phyloP scores from a whole-genome alignment of 257 asterid genomes.

The Ehretia macrophylla region DNA sequence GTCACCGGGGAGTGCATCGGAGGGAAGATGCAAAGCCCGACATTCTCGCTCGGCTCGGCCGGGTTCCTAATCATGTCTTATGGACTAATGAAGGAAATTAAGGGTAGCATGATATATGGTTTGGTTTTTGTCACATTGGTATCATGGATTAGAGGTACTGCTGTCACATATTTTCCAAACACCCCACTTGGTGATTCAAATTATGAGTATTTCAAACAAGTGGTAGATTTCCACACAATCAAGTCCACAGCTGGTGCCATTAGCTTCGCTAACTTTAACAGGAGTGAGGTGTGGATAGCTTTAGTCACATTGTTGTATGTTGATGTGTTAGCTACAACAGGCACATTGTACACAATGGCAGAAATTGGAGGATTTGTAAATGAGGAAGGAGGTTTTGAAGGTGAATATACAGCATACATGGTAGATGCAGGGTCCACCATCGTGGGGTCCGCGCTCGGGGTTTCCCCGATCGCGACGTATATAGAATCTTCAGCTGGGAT shows the following conservation, averaged over 20 bases:
- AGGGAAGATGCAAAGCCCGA: constrained; percentile 68
- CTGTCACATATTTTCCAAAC: constrained; percentile 53
- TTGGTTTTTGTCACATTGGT: constrained; percentile 58
- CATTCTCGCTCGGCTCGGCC: constrained; percentile 60
- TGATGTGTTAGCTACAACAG: constrained; percentile 69
- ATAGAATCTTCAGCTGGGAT: constrained; percentile 76
- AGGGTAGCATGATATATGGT: constrained; percentile 84
- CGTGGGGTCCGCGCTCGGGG: constrained; percentile 65
- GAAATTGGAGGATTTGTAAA: constrained; percentile 57
- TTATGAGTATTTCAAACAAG: constrained; percentile 47
- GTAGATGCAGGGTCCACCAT: constrained; percentile 72
- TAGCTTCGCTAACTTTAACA: constrained; percentile 48
- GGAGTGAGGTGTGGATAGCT: constrained; percentile 64
- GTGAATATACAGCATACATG: constrained; percentile 76
- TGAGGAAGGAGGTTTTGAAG: constrained; percentile 49
- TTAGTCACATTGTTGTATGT: constrained; percentile 53
- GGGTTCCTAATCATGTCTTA: constrained; percentile 56
- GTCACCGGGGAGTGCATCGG: constrained; percentile 51
- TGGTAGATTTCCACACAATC: constrained; percentile 54
- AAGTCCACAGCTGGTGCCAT: constrained; percentile 55
- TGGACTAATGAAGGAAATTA: constrained; percentile 60
- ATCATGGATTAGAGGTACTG: constrained; percentile 70
- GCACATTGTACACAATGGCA: constrained; percentile 69
- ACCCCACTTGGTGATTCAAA: constrained; percentile 56
- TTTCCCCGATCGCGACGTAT: constrained; percentile 62